Evolutionary conservation across 2,329 filamentous ascomycete species (phyloP).

Genomic region (Aschersonia sp.): DNA sequence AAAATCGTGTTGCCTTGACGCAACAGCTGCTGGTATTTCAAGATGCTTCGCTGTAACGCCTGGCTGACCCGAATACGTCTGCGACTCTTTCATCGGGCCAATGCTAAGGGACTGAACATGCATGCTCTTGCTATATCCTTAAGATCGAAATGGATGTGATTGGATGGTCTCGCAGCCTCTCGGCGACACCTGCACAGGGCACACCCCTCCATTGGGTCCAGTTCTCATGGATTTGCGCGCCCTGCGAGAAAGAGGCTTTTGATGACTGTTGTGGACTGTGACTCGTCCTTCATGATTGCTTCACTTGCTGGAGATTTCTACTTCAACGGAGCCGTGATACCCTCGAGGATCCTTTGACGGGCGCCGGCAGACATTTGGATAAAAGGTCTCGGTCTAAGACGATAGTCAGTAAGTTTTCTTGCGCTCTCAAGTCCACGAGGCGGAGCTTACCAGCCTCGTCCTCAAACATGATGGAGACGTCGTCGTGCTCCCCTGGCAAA

Average conservation of each 20-base stretch:
- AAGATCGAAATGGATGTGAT: not conserved
- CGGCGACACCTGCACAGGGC: not conserved
- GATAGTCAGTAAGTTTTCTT: not conserved
- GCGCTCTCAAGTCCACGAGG: not conserved
- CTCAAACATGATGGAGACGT: conserved; percentile 77
- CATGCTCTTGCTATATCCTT: not conserved
- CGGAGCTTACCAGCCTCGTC: conserved; percentile 50
- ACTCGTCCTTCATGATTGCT: not conserved
- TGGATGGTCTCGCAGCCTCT: too few relatives aligned
- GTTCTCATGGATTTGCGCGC: not conserved
- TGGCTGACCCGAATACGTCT: conserved; percentile 2
- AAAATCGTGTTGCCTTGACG: not conserved
- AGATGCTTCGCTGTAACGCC: conserved; percentile 6
- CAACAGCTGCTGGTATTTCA: not conserved
- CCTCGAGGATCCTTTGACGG: conserved; percentile 31
- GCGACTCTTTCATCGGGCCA: conserved; percentile 5
- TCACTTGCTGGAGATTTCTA: not conserved
- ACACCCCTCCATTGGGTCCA: not conserved
- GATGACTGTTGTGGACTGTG: too few relatives aligned
- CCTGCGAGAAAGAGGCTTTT: not conserved
- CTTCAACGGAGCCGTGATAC: conserved; percentile 15
- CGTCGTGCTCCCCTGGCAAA: conserved; percentile 83
- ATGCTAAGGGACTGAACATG: conserved; percentile 16
- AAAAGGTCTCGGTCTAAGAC: conserved; percentile 38
- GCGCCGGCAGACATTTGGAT: conserved; percentile 36